Base-by-base conservation (phyloP, 2,329 filamentous ascomycete species). In the Bipolaris zeicola region DNA sequence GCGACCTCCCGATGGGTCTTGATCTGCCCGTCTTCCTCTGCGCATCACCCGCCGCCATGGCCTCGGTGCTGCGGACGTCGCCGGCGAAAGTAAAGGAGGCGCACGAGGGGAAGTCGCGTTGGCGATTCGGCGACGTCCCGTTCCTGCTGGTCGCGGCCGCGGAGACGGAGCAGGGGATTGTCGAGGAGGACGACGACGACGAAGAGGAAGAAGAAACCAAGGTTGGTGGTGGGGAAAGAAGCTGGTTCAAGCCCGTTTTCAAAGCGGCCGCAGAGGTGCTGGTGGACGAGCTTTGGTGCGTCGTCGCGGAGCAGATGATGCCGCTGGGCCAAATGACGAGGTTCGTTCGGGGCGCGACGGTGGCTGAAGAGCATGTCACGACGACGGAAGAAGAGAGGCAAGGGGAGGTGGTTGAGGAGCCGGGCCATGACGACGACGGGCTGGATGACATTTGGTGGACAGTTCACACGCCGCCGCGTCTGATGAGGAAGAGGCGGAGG, bases 141-240 rank as follows among this genome's bases (percentile, higher is more conserved):
- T 50, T 50, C 47, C 47, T 50, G 47, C 47, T 50, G 36, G 47
- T 50, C 47, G 47, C 47, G 37, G 47, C 47, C 22, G 47, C 47
- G 37, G 47, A 50, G 47, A 50, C 36, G 47, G 47, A 50, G 36
- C 47, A 50, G 47, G 47, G 47, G 36, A 41, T 50, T 24, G 36
- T 50, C 36, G 47, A 50, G 47, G 47, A 50, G 1, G 47, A 49
- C n/a, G 46, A 50, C 3, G 47, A 49, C n/a, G 46, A 49, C 20
- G 46, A 50, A 5, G 47, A 39, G 13, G 47, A 50, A 11, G 41
- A 43, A 43, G 22, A 41, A 50, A 41, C 36, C 47, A 50, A 41
- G 47, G 36, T 41, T 50, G 36, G 20, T 36, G 36, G 37, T 41
- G 22, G 36, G 47, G 34, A 39, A 54, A 50, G 45, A 45, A 53